These are phyloP conservation scores for Chamaecyparis obtusa DNA, from an alignment of 75 land plant species.

Conservation along the genomic window DNA sequence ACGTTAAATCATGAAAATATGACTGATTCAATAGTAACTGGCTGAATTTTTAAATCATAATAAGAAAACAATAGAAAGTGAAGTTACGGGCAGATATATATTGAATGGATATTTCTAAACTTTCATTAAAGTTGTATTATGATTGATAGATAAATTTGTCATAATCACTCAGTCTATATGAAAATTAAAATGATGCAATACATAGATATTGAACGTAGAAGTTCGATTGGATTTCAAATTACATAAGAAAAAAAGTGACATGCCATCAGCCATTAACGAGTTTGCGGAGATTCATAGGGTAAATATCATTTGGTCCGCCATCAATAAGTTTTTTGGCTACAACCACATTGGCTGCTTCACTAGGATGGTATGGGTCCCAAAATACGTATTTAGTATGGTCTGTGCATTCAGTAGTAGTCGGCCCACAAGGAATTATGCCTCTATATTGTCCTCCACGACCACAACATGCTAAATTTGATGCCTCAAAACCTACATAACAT, in stretches of 20 bases:
- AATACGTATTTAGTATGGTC: conserved; percentile 58
- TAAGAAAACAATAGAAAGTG: too few relatives aligned
- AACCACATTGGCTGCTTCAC: conserved; percentile 69
- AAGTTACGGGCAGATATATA: too few relatives aligned
- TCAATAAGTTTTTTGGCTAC: conserved; percentile 50
- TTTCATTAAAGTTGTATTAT: too few relatives aligned
- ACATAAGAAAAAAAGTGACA: background rate
- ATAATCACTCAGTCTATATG: too few relatives aligned
- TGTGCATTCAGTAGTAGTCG: conserved; percentile 42
- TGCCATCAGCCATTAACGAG: conserved; percentile 6
- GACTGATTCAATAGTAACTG: too few relatives aligned
- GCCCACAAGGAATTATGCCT: conserved; percentile 79
- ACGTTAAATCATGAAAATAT: too few relatives aligned
- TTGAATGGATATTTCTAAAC: too few relatives aligned
- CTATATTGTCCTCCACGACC: conserved; percentile 67
- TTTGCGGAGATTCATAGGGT: conserved; percentile 65
- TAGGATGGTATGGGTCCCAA: conserved; percentile 92
- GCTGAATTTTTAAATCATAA: too few relatives aligned
- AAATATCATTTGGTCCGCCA: conserved; percentile 54
- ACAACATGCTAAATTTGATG: conserved; percentile 60
- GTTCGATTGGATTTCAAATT: background rate
- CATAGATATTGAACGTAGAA: too few relatives aligned
- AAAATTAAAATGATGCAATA: background rate
- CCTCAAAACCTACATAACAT: conserved; percentile 40
- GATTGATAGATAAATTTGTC: too few relatives aligned